phyloP scores from a whole-genome alignment of 345 rosid genomes.

The Psidium friedrichsthalianum region DNA sequence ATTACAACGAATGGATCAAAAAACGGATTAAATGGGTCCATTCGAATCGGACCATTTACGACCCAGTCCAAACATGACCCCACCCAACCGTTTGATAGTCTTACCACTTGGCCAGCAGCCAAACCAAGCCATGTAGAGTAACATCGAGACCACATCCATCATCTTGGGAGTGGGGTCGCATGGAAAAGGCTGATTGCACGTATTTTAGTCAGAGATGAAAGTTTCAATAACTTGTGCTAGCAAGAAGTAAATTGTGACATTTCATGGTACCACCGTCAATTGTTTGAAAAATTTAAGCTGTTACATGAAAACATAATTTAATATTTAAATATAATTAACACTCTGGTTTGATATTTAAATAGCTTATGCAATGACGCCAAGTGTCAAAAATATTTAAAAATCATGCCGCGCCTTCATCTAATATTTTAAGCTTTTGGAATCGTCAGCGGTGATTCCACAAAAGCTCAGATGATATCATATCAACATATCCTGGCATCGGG shows the following conservation, averaged over 20 bases:
- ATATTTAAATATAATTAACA: background rate
- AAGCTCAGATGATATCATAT: background rate
- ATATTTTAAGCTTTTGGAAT: background rate
- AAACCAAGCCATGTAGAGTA: too few species aligned
- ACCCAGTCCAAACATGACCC: too few species aligned
- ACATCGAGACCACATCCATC: too few species aligned
- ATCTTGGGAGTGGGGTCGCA: too few species aligned
- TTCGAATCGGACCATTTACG: too few species aligned
- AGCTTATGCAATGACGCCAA: background rate
- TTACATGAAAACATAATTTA: background rate
- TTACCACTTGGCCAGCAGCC: too few species aligned
- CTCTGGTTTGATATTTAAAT: background rate
- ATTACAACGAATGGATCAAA: too few species aligned
- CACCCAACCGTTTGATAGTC: too few species aligned
- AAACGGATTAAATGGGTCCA: too few species aligned
- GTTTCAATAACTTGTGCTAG: too few species aligned
- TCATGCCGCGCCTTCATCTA: background rate
- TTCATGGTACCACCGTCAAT: background rate
- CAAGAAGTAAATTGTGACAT: background rate
- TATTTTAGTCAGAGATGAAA: too few species aligned
- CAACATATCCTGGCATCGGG: background rate
- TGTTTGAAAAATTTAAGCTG: background rate
- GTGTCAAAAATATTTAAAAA: background rate
- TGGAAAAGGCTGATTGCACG: too few species aligned
- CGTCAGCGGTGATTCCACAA: accelerated